Evolutionary conservation across 176 grass and related monocot genomes (phyloP).

Genomic region (Metroxylon sagu): DNA sequence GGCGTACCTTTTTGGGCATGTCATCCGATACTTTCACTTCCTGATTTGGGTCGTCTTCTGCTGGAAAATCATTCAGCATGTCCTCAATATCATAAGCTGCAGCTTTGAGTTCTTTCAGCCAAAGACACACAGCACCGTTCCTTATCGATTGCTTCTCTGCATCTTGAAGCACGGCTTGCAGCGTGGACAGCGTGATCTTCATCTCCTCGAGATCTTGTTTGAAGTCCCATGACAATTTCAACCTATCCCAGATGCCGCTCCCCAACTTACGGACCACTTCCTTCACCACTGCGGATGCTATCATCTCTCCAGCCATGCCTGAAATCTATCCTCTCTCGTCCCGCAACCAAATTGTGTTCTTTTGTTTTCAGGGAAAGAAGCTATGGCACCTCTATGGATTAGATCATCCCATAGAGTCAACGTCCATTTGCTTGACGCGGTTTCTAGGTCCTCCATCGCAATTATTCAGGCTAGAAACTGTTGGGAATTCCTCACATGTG

Average conservation of each 20-base stretch:
- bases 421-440: too few species aligned
- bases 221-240: slow-evolving; percentile 11
- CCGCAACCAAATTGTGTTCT: too few species aligned
- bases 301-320: too few species aligned
- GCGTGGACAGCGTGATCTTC: background rate
- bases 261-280: slow-evolving; percentile 2
- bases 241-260: background rate
- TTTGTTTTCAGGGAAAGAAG: too few species aligned
- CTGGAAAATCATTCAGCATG: background rate
- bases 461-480: too few species aligned
- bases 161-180: slow-evolving; percentile 1
- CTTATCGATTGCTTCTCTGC: slow-evolving; percentile 11
- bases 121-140: background rate
- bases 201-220: slow-evolving; percentile 14
- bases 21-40: too few species aligned
- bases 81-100: slow-evolving; percentile 11
- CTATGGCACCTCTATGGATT: too few species aligned
- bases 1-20: background rate
- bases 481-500: too few species aligned
- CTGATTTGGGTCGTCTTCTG: too few species aligned
- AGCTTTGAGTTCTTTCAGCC: slow-evolving; percentile 13
- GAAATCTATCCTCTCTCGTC: too few species aligned
- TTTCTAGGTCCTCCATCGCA: too few species aligned
- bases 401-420: too few species aligned
- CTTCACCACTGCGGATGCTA: slow-evolving; percentile 1